phyloP scores from a whole-genome alignment of 371 early-diverging fungal genomes.

The Mortierella sp. region DNA sequence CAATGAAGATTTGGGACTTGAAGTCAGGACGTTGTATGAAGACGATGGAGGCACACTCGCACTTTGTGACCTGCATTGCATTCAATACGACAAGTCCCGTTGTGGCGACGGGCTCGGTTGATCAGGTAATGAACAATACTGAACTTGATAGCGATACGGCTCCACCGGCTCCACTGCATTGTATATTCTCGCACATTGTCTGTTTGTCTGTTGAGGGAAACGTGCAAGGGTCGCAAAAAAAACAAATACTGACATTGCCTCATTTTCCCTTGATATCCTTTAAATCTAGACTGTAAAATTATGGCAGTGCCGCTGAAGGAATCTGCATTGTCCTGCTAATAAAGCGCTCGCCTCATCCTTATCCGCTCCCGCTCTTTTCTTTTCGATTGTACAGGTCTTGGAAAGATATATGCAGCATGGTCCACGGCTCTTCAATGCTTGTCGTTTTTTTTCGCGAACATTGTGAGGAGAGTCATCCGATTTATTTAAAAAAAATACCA shows the following conservation, averaged over 20 bases:
- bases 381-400: neutral
- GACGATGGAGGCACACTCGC: constrained; percentile 87
- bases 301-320: constrained; percentile 55
- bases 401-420: neutral
- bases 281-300: constrained; percentile 45
- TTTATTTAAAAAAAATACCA: neutral
- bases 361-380: neutral
- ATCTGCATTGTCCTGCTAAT: constrained; percentile 14
- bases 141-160: neutral
- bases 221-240: neutral
- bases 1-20: constrained; percentile 91
- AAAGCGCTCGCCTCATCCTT: constrained; percentile 22
- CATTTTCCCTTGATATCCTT: neutral
- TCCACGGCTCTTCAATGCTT: neutral
- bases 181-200: neutral
- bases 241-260: neutral
- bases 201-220: neutral
- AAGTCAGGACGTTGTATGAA: constrained; percentile 85
- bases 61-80: constrained; percentile 92
- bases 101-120: constrained; percentile 90
- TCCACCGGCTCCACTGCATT: neutral
- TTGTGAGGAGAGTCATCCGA: neutral
- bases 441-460: neutral
- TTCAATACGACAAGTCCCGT: constrained; percentile 69
- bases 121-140: constrained; percentile 61